Evolutionary conservation across 768 basidiomycete genomes (phyloP).

Genomic region (Amanita muscaria): DNA sequence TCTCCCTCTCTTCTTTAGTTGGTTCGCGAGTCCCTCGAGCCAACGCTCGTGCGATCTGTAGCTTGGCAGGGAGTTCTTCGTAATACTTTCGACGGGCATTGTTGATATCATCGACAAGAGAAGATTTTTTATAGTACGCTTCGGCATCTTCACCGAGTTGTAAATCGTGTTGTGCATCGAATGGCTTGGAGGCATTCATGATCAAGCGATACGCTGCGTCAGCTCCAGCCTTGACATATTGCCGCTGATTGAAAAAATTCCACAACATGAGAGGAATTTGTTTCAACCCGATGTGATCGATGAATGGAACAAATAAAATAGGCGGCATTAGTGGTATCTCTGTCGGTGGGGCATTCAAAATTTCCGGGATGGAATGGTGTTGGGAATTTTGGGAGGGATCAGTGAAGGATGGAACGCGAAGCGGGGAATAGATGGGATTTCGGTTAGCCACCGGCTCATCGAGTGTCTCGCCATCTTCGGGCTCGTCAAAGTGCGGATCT

Average conservation of each 20-base stretch:
- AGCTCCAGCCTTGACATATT: conserved; percentile 71
- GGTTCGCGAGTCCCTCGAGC: conserved; percentile 67
- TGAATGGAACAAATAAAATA: conserved; percentile 66
- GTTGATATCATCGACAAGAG: conserved; percentile 47
- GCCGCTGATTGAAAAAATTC: conserved; percentile 87
- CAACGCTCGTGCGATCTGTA: conserved; percentile 68
- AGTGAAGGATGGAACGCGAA: conserved; percentile 23
- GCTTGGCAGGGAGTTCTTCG: conserved; percentile 51
- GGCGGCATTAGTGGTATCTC: conserved; percentile 69
- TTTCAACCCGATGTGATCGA: conserved; percentile 69
- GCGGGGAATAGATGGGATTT: conserved; percentile 17
- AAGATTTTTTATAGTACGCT: conserved; percentile 56
- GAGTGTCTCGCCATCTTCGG: conserved; percentile 20
- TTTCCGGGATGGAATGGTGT: conserved; percentile 11
- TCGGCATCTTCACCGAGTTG: conserved; percentile 69
- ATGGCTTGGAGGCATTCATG: conserved; percentile 49
- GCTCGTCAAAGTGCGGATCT: conserved; percentile 76
- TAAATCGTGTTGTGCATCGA: conserved; percentile 49
- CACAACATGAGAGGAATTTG: conserved; percentile 86
- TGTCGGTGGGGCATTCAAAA: conserved; percentile 41
- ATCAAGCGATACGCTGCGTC: conserved; percentile 76
- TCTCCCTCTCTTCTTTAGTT: conserved; percentile 73
- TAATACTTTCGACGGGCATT: conserved; percentile 75
- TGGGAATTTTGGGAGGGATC: conserved; percentile 13
- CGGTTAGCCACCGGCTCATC: conserved; percentile 12